These are phyloP conservation scores for Lithocarpus polystachyus DNA, from an alignment of 306 rosid genomes.

Conservation along the genomic window DNA sequence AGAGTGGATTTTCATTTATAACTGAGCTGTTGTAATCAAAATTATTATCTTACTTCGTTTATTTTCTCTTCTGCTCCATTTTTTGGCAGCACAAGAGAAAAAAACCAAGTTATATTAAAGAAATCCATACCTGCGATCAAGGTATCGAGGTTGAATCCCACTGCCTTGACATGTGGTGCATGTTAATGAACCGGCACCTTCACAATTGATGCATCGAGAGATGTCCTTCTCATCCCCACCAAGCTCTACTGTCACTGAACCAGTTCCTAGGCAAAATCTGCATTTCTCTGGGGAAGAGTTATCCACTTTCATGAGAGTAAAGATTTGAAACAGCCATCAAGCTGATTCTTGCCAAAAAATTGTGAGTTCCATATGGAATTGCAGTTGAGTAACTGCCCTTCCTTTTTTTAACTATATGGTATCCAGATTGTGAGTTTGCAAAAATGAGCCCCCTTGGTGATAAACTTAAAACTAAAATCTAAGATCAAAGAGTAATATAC, in stretches of 20 bases:
- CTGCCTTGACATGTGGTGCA: constrained; percentile 98
- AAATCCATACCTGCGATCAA: constrained; percentile 78
- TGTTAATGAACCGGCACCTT: constrained; percentile 76
- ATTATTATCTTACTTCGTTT: neutral
- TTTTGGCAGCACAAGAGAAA: neutral
- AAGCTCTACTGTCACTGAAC: constrained; percentile 67
- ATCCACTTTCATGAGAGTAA: constrained; percentile 16
- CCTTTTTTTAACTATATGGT: neutral
- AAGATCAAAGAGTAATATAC: neutral
- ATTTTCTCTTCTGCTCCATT: neutral
- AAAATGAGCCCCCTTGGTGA: neutral
- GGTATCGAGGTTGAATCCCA: constrained; percentile 98
- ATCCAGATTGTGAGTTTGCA: neutral
- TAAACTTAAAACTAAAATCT: neutral
- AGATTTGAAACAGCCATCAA: neutral
- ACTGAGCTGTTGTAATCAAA: neutral
- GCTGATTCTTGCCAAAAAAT: neutral
- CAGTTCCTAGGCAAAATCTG: constrained; percentile 82
- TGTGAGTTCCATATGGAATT: neutral
- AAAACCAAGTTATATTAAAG: neutral
- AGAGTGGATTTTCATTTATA: neutral
- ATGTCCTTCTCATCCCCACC: constrained; percentile 81
- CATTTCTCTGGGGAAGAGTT: constrained; percentile 64
- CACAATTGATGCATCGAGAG: constrained; percentile 87
- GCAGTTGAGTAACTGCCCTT: neutral